phyloP scores from a whole-genome alignment of 140 eudicot species.

The Oenanthe javanica region DNA sequence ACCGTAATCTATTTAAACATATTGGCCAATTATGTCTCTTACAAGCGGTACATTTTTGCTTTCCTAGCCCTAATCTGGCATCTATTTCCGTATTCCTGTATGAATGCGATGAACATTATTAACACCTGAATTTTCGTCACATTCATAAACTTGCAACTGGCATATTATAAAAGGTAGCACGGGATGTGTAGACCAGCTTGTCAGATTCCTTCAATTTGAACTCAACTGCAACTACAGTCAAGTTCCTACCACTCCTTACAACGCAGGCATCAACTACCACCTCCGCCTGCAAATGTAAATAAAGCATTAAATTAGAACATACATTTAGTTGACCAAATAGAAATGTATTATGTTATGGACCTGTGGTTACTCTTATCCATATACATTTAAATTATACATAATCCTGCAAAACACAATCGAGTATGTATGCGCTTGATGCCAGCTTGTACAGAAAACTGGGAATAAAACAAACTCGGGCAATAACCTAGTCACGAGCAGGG shows the following conservation, averaged over 20 bases:
- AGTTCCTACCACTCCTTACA: constrained; percentile 74
- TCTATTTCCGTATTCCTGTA: background rate
- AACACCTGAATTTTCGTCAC: background rate
- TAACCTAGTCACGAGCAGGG: background rate
- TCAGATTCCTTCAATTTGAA: constrained; percentile 53
- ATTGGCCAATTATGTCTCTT: background rate
- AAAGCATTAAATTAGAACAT: background rate
- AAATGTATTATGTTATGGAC: too few species aligned
- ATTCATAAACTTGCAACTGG: constrained; percentile 53
- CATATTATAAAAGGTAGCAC: constrained; percentile 74
- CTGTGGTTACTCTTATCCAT: background rate
- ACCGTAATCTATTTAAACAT: background rate
- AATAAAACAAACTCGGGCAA: background rate
- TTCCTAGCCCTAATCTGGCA: background rate
- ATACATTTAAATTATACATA: background rate
- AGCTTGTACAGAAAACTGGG: background rate
- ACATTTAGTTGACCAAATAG: background rate
- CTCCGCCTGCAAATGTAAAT: constrained; percentile 36
- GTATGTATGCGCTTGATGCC: background rate
- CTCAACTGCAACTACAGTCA: constrained; percentile 59
- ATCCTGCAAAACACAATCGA: background rate
- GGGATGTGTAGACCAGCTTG: constrained; percentile 41
- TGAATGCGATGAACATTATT: background rate
- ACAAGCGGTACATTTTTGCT: background rate
- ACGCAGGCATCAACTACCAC: constrained; percentile 58